phyloP scores from a whole-genome alignment of 768 basidiomycete genomes.

The Phylloporus sp. region DNA sequence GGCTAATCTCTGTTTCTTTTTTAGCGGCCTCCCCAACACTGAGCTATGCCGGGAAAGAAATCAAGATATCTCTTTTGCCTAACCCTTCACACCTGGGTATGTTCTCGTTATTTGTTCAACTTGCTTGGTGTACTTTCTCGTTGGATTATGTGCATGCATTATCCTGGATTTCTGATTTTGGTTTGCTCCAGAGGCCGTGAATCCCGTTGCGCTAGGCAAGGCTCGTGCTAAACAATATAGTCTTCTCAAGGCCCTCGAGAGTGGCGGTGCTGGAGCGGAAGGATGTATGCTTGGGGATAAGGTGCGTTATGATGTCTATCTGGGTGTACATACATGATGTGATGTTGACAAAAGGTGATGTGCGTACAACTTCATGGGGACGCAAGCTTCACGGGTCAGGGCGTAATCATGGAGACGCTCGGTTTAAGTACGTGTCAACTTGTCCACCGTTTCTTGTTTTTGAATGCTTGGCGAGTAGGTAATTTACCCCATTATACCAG shows the following conservation, averaged over 20 bases:
- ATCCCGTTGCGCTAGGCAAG: constrained; percentile 84
- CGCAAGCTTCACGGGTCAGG: constrained; percentile 88
- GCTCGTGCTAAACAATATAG: constrained; percentile 89
- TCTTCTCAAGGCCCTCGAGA: constrained; percentile 61
- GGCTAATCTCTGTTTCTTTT: not conserved
- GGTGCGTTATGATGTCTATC: constrained; percentile 6
- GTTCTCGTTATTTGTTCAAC: constrained; percentile 8
- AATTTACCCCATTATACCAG: constrained; percentile 89
- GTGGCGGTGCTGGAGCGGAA: constrained; percentile 17
- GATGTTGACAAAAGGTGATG: constrained; percentile 53
- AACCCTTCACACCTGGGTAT: constrained; percentile 76
- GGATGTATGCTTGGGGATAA: constrained; percentile 32
- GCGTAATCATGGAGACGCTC: constrained; percentile 83
- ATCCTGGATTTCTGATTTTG: not conserved
- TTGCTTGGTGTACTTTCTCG: not conserved
- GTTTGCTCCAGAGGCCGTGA: constrained; percentile 64
- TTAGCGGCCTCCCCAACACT: constrained; percentile 64
- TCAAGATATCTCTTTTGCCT: constrained; percentile 76
- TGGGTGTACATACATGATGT: not conserved
- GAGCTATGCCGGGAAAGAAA: constrained; percentile 42
- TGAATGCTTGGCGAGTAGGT: constrained; percentile 39
- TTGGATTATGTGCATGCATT: not conserved
- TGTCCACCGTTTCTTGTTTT: not conserved
- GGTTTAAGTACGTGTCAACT: constrained; percentile 61
- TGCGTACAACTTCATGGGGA: constrained; percentile 91